Evolutionary conservation across 495 filamentous ascomycete species (phyloP).

Genomic region (Aspergillus asperescens): DNA sequence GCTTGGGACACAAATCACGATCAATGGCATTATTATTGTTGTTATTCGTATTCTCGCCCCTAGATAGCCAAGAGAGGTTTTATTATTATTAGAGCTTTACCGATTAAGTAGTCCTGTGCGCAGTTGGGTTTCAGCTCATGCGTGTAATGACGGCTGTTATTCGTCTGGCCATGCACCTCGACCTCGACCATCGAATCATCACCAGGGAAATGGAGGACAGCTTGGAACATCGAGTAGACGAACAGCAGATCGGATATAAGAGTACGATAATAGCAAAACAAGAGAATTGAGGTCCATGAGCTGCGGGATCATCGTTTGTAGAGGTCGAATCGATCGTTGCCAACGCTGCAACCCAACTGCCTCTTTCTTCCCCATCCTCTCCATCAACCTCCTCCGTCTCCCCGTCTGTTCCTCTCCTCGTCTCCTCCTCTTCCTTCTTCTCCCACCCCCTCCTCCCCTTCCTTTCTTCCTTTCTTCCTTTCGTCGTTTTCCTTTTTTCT

Average conservation of each 20-base stretch:
- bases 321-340: not conserved
- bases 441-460: not conserved
- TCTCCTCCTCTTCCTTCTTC: constrained; percentile 1
- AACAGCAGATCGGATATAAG: not conserved
- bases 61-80: not conserved
- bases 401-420: constrained; percentile 5
- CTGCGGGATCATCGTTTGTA: not conserved
- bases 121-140: not conserved
- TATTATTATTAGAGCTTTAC: no score
- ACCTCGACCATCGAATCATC: not conserved
- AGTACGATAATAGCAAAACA: not conserved
- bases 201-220: not conserved
- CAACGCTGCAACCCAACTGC: constrained; percentile 4
- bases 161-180: not conserved
- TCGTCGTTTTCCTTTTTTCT: constrained; percentile 9
- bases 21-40: not conserved
- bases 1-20: no score
- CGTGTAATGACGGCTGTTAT: not conserved
- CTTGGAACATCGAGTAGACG: not conserved
- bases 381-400: not conserved
- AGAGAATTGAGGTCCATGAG: not conserved
- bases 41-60: not conserved
- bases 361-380: not conserved
- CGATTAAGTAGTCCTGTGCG: constrained; percentile 1
- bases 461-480: constrained; percentile 3